Evolutionary conservation across 2,329 filamentous ascomycete genomes (phyloP), one percentile per base, ranked within the genome.

Genomic region (Fusarium continuum): DNA sequence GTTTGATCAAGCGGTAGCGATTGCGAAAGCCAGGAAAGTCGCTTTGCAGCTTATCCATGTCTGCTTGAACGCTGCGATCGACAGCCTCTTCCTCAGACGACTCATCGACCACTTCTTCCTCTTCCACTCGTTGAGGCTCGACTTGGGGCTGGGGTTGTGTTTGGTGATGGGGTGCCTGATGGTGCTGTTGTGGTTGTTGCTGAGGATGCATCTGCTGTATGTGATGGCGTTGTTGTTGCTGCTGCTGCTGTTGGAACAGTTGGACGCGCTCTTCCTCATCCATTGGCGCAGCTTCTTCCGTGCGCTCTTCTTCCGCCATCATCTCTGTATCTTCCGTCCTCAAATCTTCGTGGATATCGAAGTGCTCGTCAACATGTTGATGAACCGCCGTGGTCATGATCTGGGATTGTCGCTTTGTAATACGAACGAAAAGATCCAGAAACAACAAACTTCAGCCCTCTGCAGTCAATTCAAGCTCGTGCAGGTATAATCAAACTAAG

Each of bases 1-100:
- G 90, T 78, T 97, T 97, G 74, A 99, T 95, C 50, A 99, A 79
- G 48, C 93, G 89, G 77, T 94, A 99, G 55, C 89, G 88, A 70
- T 91, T 85, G 65, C 86, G 90, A 75, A 98, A 96, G 46, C 91
- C 91, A 31, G 88, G 88, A 74, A 98, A 97, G 28, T 88, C 90
- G 49, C 87, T 83, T 69, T 94, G 89, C 54, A 99, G 87, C 67
- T 88, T 91, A 47, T 88, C 86, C 86, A 99, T 99, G 75, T 99
- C 95, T 48, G 93, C 88, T 61, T 88, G 85, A 13, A 97, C 91
- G 6, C 79, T 80, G 17, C 85, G 80, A 67, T 93, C 90, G 31
- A 92, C 82, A 13, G 80, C 76, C 45, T 91, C 87, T 20, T 88
- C 87, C 8, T 88, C 87, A 1, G 80, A 82, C 25, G 76, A 78